Conservation (phyloP, 2,329 filamentous ascomycete species). For the Nemania bipapillata region DNA sequence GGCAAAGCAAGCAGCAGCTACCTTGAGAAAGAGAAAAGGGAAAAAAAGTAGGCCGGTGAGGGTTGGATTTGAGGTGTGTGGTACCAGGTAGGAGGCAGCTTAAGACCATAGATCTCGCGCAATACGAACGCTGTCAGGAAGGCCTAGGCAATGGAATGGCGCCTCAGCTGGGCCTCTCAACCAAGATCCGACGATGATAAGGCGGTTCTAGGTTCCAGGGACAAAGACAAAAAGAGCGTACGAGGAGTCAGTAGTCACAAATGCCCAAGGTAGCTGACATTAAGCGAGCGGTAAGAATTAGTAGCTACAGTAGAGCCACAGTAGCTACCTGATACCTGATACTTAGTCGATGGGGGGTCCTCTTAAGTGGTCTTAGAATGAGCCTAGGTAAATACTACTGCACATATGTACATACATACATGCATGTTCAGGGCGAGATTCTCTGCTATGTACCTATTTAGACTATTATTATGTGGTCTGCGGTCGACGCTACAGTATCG, state of each 20-base stretch:
- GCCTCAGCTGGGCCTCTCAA: conserved; percentile 37
- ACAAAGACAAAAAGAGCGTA: conserved; percentile 19
- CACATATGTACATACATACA: conserved; percentile 1
- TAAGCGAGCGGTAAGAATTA: conserved; percentile 39
- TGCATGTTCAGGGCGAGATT: conserved; percentile 12
- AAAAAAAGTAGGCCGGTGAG: conserved; percentile 17
- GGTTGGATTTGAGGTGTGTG: conserved; percentile 19
- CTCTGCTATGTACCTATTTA: no score
- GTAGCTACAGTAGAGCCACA: no score
- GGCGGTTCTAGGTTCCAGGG: conserved; percentile 29
- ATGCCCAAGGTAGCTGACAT: conserved; percentile 25
- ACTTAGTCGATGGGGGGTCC: conserved; percentile 27
- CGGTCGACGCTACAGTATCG: no score
- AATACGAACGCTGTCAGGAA: conserved; percentile 25
- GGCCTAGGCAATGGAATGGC: conserved; percentile 28
- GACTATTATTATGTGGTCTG: background rate
- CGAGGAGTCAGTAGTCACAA: conserved; percentile 18
- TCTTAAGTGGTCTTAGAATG: conserved; percentile 29
- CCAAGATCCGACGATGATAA: conserved; percentile 22
- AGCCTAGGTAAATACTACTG: conserved; percentile 6
- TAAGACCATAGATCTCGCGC: conserved; percentile 28
- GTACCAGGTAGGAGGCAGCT: conserved; percentile 25
- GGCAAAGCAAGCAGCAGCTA: no score
- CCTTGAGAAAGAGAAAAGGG: conserved; percentile 7
- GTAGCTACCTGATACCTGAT: conserved; percentile 23